Conservation (phyloP, 1,284 basidiomycete genomes). For the Retiboletus flavoniger region DNA sequence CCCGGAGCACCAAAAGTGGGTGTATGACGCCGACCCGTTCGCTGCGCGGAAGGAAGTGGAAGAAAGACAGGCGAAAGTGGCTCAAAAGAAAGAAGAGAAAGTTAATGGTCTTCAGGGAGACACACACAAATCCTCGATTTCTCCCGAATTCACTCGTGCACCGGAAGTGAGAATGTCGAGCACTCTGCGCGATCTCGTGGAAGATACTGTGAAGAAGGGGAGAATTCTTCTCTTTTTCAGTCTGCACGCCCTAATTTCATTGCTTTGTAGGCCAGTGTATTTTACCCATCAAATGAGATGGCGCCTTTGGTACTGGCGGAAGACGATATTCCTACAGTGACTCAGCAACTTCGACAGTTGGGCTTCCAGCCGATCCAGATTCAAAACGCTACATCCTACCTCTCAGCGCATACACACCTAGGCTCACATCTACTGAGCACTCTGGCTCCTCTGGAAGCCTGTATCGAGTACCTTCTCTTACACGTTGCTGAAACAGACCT, state of each 20-base stretch:
- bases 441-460: conserved; percentile 59
- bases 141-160: conserved; percentile 59
- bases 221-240: background rate
- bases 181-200: conserved; percentile 75
- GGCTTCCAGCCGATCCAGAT: conserved; percentile 58
- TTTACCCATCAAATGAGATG: conserved; percentile 52
- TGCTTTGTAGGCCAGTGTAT: conserved; percentile 44
- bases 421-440: conserved; percentile 50
- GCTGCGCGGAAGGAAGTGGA: conserved; percentile 67
- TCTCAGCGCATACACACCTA: conserved; percentile 53
- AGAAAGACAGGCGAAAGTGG: conserved; percentile 58
- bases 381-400: conserved; percentile 48
- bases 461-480: conserved; percentile 74
- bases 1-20: conserved; percentile 76
- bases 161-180: conserved; percentile 88
- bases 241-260: conserved; percentile 2
- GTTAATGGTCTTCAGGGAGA: conserved; percentile 16
- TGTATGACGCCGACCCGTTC: conserved; percentile 86
- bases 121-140: conserved; percentile 14
- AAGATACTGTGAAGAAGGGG: conserved; percentile 80
- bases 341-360: conserved; percentile 50
- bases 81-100: conserved; percentile 42
- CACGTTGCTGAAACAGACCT: conserved; percentile 79
- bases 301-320: conserved; percentile 47
- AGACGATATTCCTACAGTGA: conserved; percentile 42